Percentiles rank a stretch among this genome's conserved stretches.
phyloP scores from a whole-genome alignment of 495 filamentous ascomycete genomes.

The Oleoguttula mirabilis region DNA sequence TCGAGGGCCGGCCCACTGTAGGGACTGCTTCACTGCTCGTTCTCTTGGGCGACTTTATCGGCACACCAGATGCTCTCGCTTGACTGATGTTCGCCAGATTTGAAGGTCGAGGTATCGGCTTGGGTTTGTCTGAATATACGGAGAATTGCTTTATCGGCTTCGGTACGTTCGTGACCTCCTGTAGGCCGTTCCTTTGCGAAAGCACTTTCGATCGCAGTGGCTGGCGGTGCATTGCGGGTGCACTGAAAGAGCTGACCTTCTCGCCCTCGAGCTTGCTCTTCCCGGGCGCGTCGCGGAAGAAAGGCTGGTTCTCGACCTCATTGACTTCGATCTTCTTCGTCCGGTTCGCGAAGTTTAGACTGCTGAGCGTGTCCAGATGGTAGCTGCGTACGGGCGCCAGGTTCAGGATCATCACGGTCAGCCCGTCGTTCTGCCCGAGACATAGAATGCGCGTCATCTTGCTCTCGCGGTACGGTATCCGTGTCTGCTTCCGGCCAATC shows the following conservation, averaged over 20 bases:
- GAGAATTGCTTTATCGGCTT: conserved; percentile 71
- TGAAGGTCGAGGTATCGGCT: conserved; percentile 30
- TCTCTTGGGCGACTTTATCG: conserved; percentile 15
- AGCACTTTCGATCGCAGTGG: conserved; percentile 60
- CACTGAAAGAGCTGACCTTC: conserved; percentile 25
- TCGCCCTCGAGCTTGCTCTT: conserved; percentile 33
- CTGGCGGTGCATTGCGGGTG: conserved; percentile 48
- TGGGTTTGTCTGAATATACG: conserved; percentile 64
- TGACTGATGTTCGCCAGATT: conserved; percentile 20
- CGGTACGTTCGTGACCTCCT: conserved; percentile 45
- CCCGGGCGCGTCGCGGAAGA: conserved; percentile 36
- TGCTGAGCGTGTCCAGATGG: conserved; percentile 86
- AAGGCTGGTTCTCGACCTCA: conserved; percentile 85
- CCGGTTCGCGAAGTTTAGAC: conserved; percentile 85
- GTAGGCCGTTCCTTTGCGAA: conserved; percentile 45
- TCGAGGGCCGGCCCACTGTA: conserved; percentile 19
- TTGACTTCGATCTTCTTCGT: conserved; percentile 94
- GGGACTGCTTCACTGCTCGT: conserved; percentile 16
- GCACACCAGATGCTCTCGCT: conserved; percentile 9
- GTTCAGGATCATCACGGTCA: conserved; percentile 95
- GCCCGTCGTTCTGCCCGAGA: conserved; percentile 86
- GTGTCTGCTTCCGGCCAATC: conserved; percentile 63
- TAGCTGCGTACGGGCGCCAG: conserved; percentile 76
- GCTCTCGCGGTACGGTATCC: conserved; percentile 86
- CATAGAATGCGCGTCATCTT: conserved; percentile 96